Base-by-base conservation (phyloP, 805 yeast genomes). In the Debaryomyces hansenii region DNA sequence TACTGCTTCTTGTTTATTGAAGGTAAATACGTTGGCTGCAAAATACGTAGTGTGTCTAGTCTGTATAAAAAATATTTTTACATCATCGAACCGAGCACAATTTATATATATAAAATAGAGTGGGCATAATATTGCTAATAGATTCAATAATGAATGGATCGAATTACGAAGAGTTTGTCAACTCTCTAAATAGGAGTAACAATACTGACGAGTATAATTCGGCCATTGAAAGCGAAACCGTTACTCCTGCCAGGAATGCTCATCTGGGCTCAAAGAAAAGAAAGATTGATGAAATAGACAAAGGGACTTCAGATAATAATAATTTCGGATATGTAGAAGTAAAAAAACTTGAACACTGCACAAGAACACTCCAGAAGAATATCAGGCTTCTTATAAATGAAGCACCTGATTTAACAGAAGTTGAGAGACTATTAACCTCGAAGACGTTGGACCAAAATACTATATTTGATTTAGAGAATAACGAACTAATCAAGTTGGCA, bases 401-500 rank as follows among this genome's bases (percentile, higher is more conserved):
- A n/a, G 76, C 89, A 1, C 90, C 90, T 3, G 76, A 77, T 42
- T 53, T 69, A 10, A 64, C 71, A 11, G 66, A 75, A 64, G 76
- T 73, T 49, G 68, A 56, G 46, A 55, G 35, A 50, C 64, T 58
- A 35, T 45, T 75, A 2, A 54, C 62, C 10, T 54, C 63, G 12
- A 55, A 67, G n/a, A 51, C 58, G 20, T 63, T 61, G 9, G 74
- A 73, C 36, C 66, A 70, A 2, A 77, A 79, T 34, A 66, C 82
- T 6, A 55, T 77, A 12, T 70, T 80, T 6, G 77, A 84, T 4
- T 58, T 85, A 38, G 61, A 77, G 8, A 74, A 83, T 46, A 77
- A 72, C 51, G 75, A 78, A 37, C 77, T 84, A 45, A 57, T 88
- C 18, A 75, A 75, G 43, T 60, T 88, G 20, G 89, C 89, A 0